phyloP scores from a whole-genome alignment of 257 asterid genomes.

The Nyctanthes arbortristis region DNA sequence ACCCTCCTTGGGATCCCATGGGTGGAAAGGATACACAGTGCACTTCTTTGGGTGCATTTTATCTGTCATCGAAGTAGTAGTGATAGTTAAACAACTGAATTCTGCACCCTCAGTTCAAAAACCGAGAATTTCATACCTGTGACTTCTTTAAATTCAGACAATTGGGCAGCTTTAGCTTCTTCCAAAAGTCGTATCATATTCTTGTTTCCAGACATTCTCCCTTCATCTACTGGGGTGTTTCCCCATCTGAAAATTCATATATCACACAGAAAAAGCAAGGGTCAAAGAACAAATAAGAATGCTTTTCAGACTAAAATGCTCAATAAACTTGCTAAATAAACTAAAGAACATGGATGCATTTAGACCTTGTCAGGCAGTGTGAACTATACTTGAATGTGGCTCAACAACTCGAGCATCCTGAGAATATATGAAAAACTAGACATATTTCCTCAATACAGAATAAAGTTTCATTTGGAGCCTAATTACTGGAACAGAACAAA shows the following conservation, averaged over 20 bases:
- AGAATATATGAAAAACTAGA: neutral
- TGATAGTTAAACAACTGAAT: neutral
- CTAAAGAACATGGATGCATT: neutral
- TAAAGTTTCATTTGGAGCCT: too few species aligned
- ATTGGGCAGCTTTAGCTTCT: constrained; percentile 58
- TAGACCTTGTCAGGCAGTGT: neutral
- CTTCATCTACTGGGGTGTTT: constrained; percentile 84
- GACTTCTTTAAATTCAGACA: constrained; percentile 43
- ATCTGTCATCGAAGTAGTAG: constrained; percentile 36
- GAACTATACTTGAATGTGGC: neutral
- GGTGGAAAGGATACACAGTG: constrained; percentile 76
- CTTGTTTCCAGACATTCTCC: constrained; percentile 66
- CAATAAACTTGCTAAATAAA: neutral
- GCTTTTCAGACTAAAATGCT: neutral
- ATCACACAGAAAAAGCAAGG: constrained; percentile 5
- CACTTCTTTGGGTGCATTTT: constrained; percentile 56
- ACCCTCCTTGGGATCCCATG: constrained; percentile 59
- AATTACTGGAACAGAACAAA: too few species aligned
- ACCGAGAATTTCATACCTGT: constrained; percentile 41
- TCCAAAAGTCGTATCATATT: constrained; percentile 64
- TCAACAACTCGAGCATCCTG: neutral
- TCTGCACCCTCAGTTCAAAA: neutral
- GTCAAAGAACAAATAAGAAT: neutral
- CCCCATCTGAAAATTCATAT: constrained; percentile 63
- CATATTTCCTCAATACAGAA: neutral